A percentile compares a stretch with the other conserved stretches of the same genome.
These are phyloP conservation scores for Cubamyces lactineus DNA, from an alignment of 768 basidiomycete genomes.

Conservation along the genomic window DNA sequence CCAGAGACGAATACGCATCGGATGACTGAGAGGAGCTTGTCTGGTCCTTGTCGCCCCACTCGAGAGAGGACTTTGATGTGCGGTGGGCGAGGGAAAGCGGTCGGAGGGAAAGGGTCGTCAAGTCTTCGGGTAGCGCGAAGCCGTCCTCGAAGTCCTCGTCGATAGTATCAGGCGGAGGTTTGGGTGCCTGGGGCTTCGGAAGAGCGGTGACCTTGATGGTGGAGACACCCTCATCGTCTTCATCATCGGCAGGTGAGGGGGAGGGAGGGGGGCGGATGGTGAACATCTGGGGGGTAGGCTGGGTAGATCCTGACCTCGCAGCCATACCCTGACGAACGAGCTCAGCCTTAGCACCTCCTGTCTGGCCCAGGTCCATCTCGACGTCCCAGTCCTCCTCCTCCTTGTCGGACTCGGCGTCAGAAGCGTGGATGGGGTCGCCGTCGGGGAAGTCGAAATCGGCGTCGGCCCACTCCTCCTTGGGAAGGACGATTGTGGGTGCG, in stretches of 20 bases:
- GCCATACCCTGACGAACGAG: slow-evolving; percentile 43
- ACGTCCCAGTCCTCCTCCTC: slow-evolving; percentile 81
- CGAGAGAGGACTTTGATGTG: slow-evolving; percentile 80
- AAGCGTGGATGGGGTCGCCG: slow-evolving; percentile 64
- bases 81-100: slow-evolving; percentile 76
- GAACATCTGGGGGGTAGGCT: slow-evolving; percentile 46
- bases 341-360: slow-evolving; percentile 53
- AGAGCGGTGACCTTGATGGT: slow-evolving; percentile 77
- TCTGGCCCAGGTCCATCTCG: slow-evolving; percentile 69
- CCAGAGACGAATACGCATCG: slow-evolving; percentile 80
- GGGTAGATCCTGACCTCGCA: slow-evolving; percentile 43
- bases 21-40: slow-evolving; percentile 78
- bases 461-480: slow-evolving; percentile 83
- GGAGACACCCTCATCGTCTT: slow-evolving; percentile 80
- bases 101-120: slow-evolving; percentile 81
- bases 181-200: slow-evolving; percentile 33
- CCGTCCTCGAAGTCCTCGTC: slow-evolving; percentile 86
- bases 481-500: slow-evolving; percentile 54
- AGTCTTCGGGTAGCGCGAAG: slow-evolving; percentile 78
- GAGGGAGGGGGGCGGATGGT: slow-evolving; percentile 70
- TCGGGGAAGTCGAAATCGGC: slow-evolving; percentile 87
- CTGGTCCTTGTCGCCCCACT: slow-evolving; percentile 85
- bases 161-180: slow-evolving; percentile 45
- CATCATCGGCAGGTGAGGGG: slow-evolving; percentile 56
- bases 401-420: slow-evolving; percentile 61